These are phyloP conservation scores for Boletales sp. DNA, from an alignment of 768 basidiomycete genomes.

Conservation along the genomic window DNA sequence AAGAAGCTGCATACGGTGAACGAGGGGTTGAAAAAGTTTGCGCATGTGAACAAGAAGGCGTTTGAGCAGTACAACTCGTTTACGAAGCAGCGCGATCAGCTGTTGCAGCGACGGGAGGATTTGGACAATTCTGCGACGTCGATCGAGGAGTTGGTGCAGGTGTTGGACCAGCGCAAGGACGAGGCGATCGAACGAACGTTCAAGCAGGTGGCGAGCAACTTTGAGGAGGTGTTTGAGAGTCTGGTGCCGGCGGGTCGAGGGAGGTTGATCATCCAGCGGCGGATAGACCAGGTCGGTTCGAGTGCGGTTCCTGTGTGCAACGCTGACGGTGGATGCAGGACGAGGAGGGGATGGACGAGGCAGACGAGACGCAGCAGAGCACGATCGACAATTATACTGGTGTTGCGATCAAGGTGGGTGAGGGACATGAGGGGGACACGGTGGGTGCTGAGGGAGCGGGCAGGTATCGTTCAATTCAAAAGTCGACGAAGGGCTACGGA, in stretches of 20 bases:
- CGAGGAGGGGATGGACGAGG: slow-evolving; percentile 65
- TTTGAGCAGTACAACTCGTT: slow-evolving; percentile 98
- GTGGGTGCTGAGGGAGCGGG: background rate
- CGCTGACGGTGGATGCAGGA: slow-evolving; percentile 42
- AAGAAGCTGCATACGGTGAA: slow-evolving; percentile 92
- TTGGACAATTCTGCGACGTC: slow-evolving; percentile 85
- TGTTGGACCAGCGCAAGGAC: slow-evolving; percentile 94
- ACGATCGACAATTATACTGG: slow-evolving; percentile 94
- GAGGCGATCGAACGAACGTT: slow-evolving; percentile 99
- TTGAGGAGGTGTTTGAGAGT: slow-evolving; percentile 95
- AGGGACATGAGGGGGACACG: background rate
- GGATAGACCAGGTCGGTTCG: slow-evolving; percentile 69
- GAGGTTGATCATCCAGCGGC: slow-evolving; percentile 85
- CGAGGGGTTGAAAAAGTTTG: slow-evolving; percentile 92
- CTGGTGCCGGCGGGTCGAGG: slow-evolving; percentile 94
- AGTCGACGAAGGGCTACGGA: slow-evolving; percentile 92
- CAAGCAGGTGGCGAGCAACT: slow-evolving; percentile 96
- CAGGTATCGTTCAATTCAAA: slow-evolving; percentile 99
- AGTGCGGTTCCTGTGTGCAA: background rate
- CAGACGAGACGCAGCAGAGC: slow-evolving; percentile 68
- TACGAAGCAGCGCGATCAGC: slow-evolving; percentile 94
- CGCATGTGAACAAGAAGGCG: slow-evolving; percentile 97
- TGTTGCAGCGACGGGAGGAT: slow-evolving; percentile 83
- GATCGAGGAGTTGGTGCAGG: slow-evolving; percentile 89
- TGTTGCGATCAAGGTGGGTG: slow-evolving; percentile 82